A percentile compares a stretch with the other conserved stretches of the same genome.
Conservation (phyloP, 768 basidiomycete genomes). For the Brasilioporus rufonigricans region DNA sequence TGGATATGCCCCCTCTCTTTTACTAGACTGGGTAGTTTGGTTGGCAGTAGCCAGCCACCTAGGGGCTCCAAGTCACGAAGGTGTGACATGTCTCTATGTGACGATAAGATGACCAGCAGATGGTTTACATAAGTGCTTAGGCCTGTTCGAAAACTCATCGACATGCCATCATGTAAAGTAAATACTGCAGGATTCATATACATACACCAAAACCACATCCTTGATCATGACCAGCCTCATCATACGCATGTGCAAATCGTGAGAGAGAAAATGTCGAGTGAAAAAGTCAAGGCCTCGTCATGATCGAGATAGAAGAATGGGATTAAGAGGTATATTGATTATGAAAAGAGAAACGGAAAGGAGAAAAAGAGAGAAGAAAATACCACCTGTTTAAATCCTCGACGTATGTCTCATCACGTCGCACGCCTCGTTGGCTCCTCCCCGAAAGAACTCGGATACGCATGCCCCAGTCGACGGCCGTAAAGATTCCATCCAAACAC, state of each 20-base stretch:
- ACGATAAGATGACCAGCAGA: too few species aligned
- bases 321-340: conserved; percentile 1
- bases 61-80: too few species aligned
- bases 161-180: neutral
- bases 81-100: too few species aligned
- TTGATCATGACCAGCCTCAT: conserved; percentile 6
- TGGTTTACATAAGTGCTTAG: too few species aligned
- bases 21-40: too few species aligned
- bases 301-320: neutral
- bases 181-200: conserved; percentile 21
- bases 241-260: conserved; percentile 7
- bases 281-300: neutral
- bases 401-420: neutral
- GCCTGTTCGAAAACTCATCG: too few species aligned
- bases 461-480: neutral
- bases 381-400: neutral
- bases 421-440: conserved; percentile 4
- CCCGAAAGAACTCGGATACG: neutral
- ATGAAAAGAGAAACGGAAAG: neutral
- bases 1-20: too few species aligned
- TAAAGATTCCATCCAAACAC: conserved; percentile 14
- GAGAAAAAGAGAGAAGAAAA: neutral
- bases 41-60: too few species aligned
- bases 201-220: conserved; percentile 6
- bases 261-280: neutral